Evolutionary conservation across 2,329 filamentous ascomycete genomes (phyloP).

Genomic region (Exophiala sp.): DNA sequence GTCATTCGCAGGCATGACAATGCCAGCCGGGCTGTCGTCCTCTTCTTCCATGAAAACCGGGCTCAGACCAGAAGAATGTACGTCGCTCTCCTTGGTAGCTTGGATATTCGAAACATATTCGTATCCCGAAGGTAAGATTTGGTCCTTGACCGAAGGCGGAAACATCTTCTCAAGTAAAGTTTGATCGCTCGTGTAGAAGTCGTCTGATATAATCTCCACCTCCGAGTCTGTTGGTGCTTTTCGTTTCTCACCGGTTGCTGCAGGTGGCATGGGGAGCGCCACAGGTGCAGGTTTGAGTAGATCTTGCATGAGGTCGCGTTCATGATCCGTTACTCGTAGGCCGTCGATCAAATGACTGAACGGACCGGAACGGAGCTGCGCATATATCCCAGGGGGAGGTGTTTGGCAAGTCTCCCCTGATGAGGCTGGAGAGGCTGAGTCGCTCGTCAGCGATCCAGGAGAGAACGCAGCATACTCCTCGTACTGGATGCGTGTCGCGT

Average conservation of each 20-base stretch:
- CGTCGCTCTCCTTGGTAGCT: conserved; percentile 3
- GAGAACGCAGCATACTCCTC: conserved; percentile 17
- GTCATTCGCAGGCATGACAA: conserved; percentile 15
- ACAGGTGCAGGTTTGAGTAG: conserved; percentile 5
- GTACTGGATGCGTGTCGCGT: neutral
- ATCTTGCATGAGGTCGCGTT: conserved; percentile 21
- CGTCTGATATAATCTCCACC: conserved; percentile 1
- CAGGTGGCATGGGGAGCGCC: too few relatives aligned
- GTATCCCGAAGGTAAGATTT: neutral
- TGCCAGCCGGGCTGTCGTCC: conserved; percentile 7
- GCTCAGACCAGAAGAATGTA: conserved; percentile 22
- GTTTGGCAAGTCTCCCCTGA: conserved; percentile 12
- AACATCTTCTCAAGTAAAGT: conserved; percentile 6
- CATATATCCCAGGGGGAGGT: conserved; percentile 10
- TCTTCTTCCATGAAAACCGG: conserved; percentile 8
- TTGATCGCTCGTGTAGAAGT: conserved; percentile 3
- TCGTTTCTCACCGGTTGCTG: neutral
- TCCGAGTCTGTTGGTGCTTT: neutral
- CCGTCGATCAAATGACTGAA: conserved; percentile 18
- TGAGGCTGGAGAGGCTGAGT: conserved; percentile 12
- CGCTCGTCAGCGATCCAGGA: conserved; percentile 15
- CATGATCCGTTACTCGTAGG: conserved; percentile 21
- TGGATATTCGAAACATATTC: neutral
- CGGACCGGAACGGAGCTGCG: conserved; percentile 14
- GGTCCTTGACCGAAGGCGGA: neutral